Base-by-base conservation (phyloP, 768 basidiomycete species). In the Tylopilus intermedius region DNA sequence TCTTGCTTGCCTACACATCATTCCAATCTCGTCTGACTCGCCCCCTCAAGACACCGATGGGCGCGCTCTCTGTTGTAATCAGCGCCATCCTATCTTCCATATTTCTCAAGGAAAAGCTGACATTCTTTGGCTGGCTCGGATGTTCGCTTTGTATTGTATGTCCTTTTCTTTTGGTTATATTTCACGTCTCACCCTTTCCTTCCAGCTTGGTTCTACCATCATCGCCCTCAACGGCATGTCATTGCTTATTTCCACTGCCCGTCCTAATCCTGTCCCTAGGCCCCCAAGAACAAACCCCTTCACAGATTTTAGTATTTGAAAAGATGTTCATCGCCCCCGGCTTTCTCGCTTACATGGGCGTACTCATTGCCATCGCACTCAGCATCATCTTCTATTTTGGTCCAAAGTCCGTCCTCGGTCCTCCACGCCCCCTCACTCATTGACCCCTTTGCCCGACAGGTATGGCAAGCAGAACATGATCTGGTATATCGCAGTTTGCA, bases 91-190 rank as follows among this genome's bases (percentile, higher is more conserved):
- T 97, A 15, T 94, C 94, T 7, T 94, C 91, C 29, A 76, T 95
- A 58, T 90, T 98, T 74, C 86, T 99, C 62, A 84, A 94, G 45
- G 95, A 97, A 69, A 90, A 78, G 49, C 80, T 99, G 41, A 89
- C 86, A 33, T 91, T 97, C 71, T 98, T 99, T 66, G 95, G 96
- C 45, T 97, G 94, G 94, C 76, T 98, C 56, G 95, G 94, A 18
- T 96, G 94, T 69, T 80, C 74, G 14, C 79, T 98, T 15, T 95
- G 92, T 71, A 91, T 98, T 63, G 86, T 93, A 62, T 63, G 90
- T 72, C 35, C 11, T 13, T 27, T 33, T 5, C 43, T n/a, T 30
- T n/a, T 18, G 8, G 0, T 42, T 55, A 42, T 41, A 15, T 15
- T 8, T 22, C 42, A 7, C 45, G 7, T 45, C 49, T 54, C 22